Base-by-base conservation (phyloP, 2,329 filamentous ascomycete genomes). In the Colletotrichum somersetense region DNA sequence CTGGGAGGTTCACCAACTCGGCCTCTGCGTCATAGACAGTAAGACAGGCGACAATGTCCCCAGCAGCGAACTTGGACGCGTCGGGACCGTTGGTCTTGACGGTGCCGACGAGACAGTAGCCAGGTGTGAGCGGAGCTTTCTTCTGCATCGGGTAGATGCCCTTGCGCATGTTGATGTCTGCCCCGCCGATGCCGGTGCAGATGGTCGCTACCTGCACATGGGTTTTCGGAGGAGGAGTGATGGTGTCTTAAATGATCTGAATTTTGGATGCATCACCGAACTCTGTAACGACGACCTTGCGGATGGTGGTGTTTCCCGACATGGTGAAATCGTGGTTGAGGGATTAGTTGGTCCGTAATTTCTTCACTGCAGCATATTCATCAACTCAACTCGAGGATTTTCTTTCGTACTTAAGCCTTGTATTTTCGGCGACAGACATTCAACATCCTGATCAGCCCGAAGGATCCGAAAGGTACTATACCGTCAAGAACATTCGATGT, bases 81-180 rank as follows among this genome's bases (percentile, higher is more conserved):
- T 77, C 78, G n/a, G 77, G 62, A 0, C 85, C 85, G 72, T 80
- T 81, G 30, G 75, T 67, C 67, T 76, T 77, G 56, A 87, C 82
- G 20, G 78, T 80, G 42, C 86, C 86, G 71, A 85, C 80, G 40
- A 86, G 81, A 74, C 79, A 83, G 78, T 87, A 88, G 58, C 86
- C 86, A 0, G 85, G 85, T 0, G 84, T 87, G 1, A 88, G 76
- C 2, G 86, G 86, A 0, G 85, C 82, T 14, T 79, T 77, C 64
- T 76, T 82, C 74, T 86, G 84, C 67, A 84, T 74, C 1, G 85
- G 85, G 73, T 87, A 87, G n/a, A 73, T 74, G 67, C 86, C 85
- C 26, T 81, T 77, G 30, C 85, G 83, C 86, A 87, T 87, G 73
- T 83, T 82, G 76, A 87, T 81, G 75, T 88, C 86, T 71, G 80